Evolutionary conservation across 768 basidiomycete genomes (phyloP).

Genomic region (Leccinum subgranulosum): DNA sequence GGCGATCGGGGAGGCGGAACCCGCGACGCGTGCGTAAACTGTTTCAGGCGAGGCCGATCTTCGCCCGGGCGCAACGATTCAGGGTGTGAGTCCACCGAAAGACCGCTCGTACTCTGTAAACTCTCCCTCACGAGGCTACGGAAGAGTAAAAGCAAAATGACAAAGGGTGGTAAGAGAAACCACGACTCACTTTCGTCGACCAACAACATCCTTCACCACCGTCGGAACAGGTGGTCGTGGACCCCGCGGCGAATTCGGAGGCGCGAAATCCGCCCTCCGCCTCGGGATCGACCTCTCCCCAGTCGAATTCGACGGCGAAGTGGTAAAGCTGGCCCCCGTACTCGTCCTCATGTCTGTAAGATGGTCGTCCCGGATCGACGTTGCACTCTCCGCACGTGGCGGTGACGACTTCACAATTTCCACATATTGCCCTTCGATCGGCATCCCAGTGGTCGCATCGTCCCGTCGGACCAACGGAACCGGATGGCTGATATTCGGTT

Average conservation of each 20-base stretch:
- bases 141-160: conserved; percentile 23
- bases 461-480: conserved; percentile 35
- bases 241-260: conserved; percentile 48
- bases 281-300: conserved; percentile 64
- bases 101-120: conserved; percentile 39
- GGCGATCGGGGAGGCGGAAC: conserved; percentile 58
- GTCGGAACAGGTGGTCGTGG: conserved; percentile 23
- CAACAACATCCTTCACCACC: conserved; percentile 17
- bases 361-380: conserved; percentile 41
- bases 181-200: conserved; percentile 22
- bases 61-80: conserved; percentile 26
- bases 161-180: background rate
- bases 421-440: conserved; percentile 35
- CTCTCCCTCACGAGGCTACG: conserved; percentile 51
- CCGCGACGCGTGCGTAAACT: conserved; percentile 65
- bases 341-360: conserved; percentile 30
- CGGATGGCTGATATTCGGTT: conserved; percentile 61
- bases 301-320: conserved; percentile 65
- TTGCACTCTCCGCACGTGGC: conserved; percentile 20
- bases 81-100: conserved; percentile 36
- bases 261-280: conserved; percentile 65
- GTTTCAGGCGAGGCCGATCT: conserved; percentile 60
- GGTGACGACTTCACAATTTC: conserved; percentile 23
- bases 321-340: conserved; percentile 45
- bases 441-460: conserved; percentile 14